These are phyloP conservation scores for Saccharum hybrid DNA, from an alignment of 202 grass and related monocot species.

Conservation along the genomic window DNA sequence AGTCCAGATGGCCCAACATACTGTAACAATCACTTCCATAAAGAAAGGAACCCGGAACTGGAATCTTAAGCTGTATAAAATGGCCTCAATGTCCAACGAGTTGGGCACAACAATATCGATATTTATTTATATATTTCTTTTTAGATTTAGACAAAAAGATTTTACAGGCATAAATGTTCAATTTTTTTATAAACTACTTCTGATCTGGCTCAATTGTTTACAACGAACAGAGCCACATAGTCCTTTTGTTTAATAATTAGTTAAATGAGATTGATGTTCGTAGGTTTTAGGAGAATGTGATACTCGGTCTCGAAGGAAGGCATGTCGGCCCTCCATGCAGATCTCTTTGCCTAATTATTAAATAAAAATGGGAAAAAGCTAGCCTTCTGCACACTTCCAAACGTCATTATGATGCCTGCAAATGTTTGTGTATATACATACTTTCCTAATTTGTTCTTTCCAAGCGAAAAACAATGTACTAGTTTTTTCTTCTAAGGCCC, in stretches of 20 bases:
- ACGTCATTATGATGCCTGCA: constrained; percentile 16
- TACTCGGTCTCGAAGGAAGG: constrained; percentile 36
- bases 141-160: too few species aligned
- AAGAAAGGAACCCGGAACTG: too few species aligned
- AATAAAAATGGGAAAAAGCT: background rate
- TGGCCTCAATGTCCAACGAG: too few species aligned
- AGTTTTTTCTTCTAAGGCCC: too few species aligned
- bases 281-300: constrained; percentile 49
- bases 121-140: too few species aligned
- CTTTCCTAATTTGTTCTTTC: background rate
- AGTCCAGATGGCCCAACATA: too few species aligned
- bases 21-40: too few species aligned
- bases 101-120: too few species aligned
- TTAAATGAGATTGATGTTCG: constrained; percentile 30
- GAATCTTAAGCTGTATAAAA: too few species aligned
- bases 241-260: too few species aligned
- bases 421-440: background rate
- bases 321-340: constrained; percentile 31
- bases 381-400: constrained; percentile 42
- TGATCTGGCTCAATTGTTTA: background rate
- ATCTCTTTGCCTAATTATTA: constrained; percentile 35
- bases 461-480: background rate
- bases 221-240: too few species aligned
- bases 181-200: background rate
- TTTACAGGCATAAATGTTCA: background rate